Base-by-base conservation (phyloP, 805 yeast species). In the Candida rishiriensis region DNA sequence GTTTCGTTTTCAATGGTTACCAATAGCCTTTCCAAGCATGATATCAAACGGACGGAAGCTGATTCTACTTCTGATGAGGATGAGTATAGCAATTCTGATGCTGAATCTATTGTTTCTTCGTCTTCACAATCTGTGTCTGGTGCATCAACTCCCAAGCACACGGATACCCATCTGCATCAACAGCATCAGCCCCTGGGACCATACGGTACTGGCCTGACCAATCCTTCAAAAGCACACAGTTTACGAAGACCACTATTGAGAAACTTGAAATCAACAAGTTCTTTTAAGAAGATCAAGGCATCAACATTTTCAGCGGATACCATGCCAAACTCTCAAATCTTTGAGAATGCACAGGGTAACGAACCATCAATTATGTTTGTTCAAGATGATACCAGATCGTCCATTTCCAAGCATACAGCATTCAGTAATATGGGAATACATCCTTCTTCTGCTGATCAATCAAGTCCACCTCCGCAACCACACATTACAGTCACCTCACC, bases 1-100 rank as follows among this genome's bases (percentile, higher is more conserved):
- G 77, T 89, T 3, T 81, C 93, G 1, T 75, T 87, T 47, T 81
- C 83, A 40, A 85, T 90, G 83, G 82, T 82, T 46, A 78, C 91
- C 1, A 78, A 73, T 44, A 70, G 68, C 52, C 65, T 81, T 3
- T 63, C 64, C 9, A 66, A 64, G 15, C 50, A 64, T 29, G 72
- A 63, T 38, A 51, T 60, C 34, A 50, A 46, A 14, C 47, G 55
- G 29, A 53, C 61, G 15, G 37, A 55, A 38, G 44, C 41, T 10
- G 64, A 57, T 18, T 42, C 54, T 6, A 42, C 53, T 3, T 59
- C 60, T 6, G 63, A 59, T 34, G 61, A 59, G 14, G 62, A 57
- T 7, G 54, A 49, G 10, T 48, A 48, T 18, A 40, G 50, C 8
- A 36, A 50, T 15, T 52, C 61, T 1, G 64, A 60, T 46, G 42